phyloP scores from a whole-genome alignment of 1,284 basidiomycete genomes.

The Leccinum subrobustum region DNA sequence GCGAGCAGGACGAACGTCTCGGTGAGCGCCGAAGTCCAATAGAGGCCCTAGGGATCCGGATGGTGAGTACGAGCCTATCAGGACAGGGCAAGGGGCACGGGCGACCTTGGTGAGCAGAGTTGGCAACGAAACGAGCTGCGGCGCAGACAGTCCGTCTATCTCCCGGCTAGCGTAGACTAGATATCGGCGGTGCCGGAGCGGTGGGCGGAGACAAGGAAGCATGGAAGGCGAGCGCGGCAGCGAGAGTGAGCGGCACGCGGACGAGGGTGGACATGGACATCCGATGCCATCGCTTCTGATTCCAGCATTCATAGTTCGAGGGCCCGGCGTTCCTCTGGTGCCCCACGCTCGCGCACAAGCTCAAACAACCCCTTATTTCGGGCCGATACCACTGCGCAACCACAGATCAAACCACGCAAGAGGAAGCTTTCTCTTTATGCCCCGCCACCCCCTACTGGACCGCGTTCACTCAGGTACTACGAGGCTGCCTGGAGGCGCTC shows the following conservation, averaged over 20 bases:
- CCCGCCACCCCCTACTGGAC: slow-evolving; percentile 50
- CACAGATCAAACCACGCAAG: slow-evolving; percentile 15
- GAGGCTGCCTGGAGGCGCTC: slow-evolving; percentile 52
- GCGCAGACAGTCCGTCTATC: not conserved
- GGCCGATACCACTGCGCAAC: slow-evolving; percentile 10
- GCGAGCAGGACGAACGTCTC: slow-evolving; percentile 14
- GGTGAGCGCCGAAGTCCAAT: slow-evolving; percentile 19
- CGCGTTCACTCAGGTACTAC: slow-evolving; percentile 51
- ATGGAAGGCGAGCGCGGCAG: slow-evolving; percentile 25
- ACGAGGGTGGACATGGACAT: slow-evolving; percentile 8
- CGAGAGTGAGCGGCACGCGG: slow-evolving; percentile 21
- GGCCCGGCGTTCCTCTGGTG: slow-evolving; percentile 2
- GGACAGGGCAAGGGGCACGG: not conserved
- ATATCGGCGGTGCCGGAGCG: not conserved
- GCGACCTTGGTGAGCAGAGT: slow-evolving; percentile 17
- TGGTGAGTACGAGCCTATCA: not conserved
- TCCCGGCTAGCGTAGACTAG: not conserved
- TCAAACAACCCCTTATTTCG: slow-evolving; percentile 24
- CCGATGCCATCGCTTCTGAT: slow-evolving; percentile 12
- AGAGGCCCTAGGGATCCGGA: slow-evolving; percentile 20
- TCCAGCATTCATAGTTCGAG: slow-evolving; percentile 4
- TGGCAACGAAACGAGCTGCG: slow-evolving; percentile 10
- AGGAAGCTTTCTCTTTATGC: slow-evolving; percentile 29
- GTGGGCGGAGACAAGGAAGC: slow-evolving; percentile 18
- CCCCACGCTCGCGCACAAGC: slow-evolving; percentile 44